Conservation (phyloP, 805 yeast species). For the Pichia rugopelliculosa region DNA sequence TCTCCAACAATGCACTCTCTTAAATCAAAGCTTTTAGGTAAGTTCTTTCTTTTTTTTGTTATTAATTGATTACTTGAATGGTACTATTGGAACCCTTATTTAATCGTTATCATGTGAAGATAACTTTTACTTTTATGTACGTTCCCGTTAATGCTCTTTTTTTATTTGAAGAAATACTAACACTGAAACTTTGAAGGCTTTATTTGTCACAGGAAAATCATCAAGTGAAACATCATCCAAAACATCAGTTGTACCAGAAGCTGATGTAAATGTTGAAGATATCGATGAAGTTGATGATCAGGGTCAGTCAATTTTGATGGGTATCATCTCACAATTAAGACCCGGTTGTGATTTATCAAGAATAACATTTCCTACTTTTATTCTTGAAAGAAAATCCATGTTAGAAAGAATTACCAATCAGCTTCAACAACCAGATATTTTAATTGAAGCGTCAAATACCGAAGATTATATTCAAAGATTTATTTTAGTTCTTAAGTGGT, state of each 20-base stretch:
- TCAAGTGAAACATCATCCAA: not conserved
- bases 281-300: slow-evolving; percentile 89
- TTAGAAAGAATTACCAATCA: slow-evolving; percentile 89
- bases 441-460: slow-evolving; percentile 58
- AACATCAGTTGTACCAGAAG: not conserved
- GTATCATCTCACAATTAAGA: slow-evolving; percentile 83
- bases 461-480: slow-evolving; percentile 63
- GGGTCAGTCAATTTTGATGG: slow-evolving; percentile 78
- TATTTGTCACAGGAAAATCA: slow-evolving; percentile 3
- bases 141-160: not conserved
- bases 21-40: slow-evolving; percentile 9
- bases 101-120: not conserved
- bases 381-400: slow-evolving; percentile 92
- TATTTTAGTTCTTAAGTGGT: slow-evolving; percentile 74
- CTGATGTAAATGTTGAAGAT: slow-evolving; percentile 47
- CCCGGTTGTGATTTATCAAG: slow-evolving; percentile 88
- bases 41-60: not conserved
- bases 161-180: not conserved
- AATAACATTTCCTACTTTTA: slow-evolving; percentile 92
- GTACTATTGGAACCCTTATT: not conserved
- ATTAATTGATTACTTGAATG: not conserved
- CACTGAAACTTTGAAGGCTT: not conserved
- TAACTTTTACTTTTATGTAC: not conserved
- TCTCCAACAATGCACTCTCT: slow-evolving; percentile 4
- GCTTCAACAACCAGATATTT: slow-evolving; percentile 68